Evolutionary conservation across 441 rosid genomes (phyloP), one percentile per base, ranked within the genome.

Genomic region (Pelargonium fulgidum): DNA sequence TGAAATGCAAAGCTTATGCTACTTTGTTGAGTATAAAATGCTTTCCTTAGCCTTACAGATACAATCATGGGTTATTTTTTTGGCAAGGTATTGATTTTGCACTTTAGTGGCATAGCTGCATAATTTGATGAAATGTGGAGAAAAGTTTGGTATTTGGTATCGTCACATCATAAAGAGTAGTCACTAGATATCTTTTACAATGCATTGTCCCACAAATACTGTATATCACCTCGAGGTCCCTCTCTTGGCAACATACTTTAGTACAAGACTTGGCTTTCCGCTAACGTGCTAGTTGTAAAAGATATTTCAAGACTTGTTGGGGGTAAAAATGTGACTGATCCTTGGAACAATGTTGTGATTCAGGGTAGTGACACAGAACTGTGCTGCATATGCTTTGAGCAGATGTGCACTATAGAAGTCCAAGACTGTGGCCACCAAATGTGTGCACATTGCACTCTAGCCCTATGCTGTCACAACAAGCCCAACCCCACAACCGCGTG

Each of bases 371-470:
- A 94, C 70, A 67, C 84, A 0, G 96, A 94, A 65, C 69, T 92
- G 63, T 94, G 99, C 79, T 90, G 94, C 78, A 94, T 94, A 78
- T 94, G 99, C 83, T 94, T 94, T 58, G 99, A 94, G 82, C 97
- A 89, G 65, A 82, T 83, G 11, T 94, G 99, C 73, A 87, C 97
- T 4, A 94, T 94, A 20, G 97, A 92, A 83, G 98, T 94, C 14
- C 88, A 89, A 73, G 81, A 80, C 72, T 94, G 99, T 22, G 88
- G 98, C 66, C 98, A 94, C 75, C 99, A 85, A 75, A 90, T 94
- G 98, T 94, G 99, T 69, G 98, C 99, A 62, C 93, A 86, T 48
- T 92, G 98, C 87, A 90, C 91, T 0, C 83, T 92, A 17, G 93
- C 99, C 59, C 85, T 92, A 2, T 94, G 98, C 73, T 94, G 98